These are phyloP conservation scores for Amborella trichopoda DNA, from an alignment of 164 flowering plant species.

Conservation along the genomic window DNA sequence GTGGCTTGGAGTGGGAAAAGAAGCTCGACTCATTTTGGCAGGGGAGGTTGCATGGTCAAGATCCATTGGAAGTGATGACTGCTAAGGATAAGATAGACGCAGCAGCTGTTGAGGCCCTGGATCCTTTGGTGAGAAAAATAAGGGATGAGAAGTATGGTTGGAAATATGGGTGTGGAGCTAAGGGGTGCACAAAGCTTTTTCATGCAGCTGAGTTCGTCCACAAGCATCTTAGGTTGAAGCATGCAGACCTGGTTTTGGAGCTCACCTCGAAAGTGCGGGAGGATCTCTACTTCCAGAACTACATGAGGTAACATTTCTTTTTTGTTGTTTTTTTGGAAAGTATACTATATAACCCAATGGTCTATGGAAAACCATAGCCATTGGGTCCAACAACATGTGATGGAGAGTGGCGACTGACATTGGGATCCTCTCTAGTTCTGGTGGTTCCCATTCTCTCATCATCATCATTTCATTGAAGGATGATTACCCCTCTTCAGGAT, in stretches of 20 bases:
- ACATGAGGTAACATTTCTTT: slow-evolving; percentile 63
- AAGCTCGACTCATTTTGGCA: slow-evolving; percentile 82
- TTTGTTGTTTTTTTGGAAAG: too few species aligned
- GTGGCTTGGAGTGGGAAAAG: slow-evolving; percentile 77
- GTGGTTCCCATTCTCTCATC: too few species aligned
- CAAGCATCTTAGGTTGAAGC: slow-evolving; percentile 92
- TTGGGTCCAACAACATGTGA: too few species aligned
- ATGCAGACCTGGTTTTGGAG: slow-evolving; percentile 75
- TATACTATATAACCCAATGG: too few species aligned
- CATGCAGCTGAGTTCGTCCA: slow-evolving; percentile 98
- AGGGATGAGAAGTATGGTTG: slow-evolving; percentile 99
- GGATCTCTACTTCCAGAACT: slow-evolving; percentile 87
- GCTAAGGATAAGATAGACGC: slow-evolving; percentile 95
- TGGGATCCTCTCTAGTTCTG: too few species aligned
- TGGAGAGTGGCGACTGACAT: too few species aligned
- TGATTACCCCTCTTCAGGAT: too few species aligned
- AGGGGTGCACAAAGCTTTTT: slow-evolving; percentile 97
- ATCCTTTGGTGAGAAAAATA: slow-evolving; percentile 88
- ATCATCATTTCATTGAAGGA: too few species aligned
- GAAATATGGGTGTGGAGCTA: slow-evolving; percentile 99
- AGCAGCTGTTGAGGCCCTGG: slow-evolving; percentile 70
- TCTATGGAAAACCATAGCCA: too few species aligned
- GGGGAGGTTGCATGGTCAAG: slow-evolving; percentile 70
- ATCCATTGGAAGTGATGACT: slow-evolving; percentile 87
- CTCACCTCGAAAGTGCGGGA: slow-evolving; percentile 88